Evolutionary conservation across 2,329 filamentous ascomycete genomes (phyloP).

Genomic region (Chrysosphaeria jannelii): DNA sequence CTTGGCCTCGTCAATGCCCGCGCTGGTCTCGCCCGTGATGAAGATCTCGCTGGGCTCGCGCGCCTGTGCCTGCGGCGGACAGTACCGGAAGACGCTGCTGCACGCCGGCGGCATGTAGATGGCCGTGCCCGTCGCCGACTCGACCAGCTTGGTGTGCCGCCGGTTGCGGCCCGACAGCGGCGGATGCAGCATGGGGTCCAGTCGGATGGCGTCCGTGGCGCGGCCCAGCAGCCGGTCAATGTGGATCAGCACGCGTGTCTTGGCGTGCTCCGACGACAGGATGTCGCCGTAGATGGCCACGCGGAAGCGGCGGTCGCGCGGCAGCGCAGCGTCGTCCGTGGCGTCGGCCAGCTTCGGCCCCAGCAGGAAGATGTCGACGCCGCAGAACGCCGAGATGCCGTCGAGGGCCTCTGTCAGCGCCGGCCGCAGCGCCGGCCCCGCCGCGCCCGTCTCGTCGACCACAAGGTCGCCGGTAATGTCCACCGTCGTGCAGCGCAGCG

Average conservation of each 20-base stretch:
- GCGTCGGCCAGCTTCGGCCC: conserved; percentile 58
- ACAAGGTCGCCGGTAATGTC: conserved; percentile 82
- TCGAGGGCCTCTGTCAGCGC: conserved; percentile 64
- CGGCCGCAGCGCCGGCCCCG: conserved; percentile 42
- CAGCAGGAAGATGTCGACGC: conserved; percentile 86
- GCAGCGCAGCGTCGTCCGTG: conserved; percentile 53
- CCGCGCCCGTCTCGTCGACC: conserved; percentile 35
- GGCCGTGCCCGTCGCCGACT: conserved; percentile 79
- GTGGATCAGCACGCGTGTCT: conserved; percentile 84
- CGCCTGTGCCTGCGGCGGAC: conserved; percentile 48
- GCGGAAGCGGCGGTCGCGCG: conserved; percentile 68
- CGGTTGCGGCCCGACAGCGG: conserved; percentile 76
- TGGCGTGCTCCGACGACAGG: conserved; percentile 85
- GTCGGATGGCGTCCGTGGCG: conserved; percentile 46
- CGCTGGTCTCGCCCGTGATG: conserved; percentile 68
- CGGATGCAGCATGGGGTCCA: conserved; percentile 71
- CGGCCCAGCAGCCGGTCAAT: conserved; percentile 75
- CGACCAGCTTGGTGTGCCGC: conserved; percentile 94
- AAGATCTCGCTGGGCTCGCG: conserved; percentile 76
- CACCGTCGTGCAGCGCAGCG: conserved; percentile 75
- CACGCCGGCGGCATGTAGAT: conserved; percentile 96
- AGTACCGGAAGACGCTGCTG: conserved; percentile 72
- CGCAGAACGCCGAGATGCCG: conserved; percentile 60
- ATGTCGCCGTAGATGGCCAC: conserved; percentile 88
- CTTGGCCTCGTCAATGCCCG: conserved; percentile 69